Evolutionary conservation across 1,139 yeast genomes (phyloP).

Genomic region (Yamadazyma membranifaciens): DNA sequence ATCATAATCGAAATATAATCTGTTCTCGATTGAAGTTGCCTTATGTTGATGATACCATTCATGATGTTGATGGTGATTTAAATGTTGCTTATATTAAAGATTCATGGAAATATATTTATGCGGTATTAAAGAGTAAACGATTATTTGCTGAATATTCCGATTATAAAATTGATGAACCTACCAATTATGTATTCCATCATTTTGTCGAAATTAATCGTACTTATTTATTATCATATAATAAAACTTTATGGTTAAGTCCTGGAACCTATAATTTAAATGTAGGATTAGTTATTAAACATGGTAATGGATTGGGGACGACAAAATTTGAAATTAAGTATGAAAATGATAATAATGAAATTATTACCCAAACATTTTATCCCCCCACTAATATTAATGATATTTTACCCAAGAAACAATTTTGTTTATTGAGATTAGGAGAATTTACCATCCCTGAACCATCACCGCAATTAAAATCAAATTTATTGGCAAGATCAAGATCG

Average conservation of each 20-base stretch:
- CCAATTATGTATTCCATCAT: constrained; percentile 43
- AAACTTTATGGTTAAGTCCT: constrained; percentile 46
- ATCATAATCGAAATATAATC: constrained; percentile 31
- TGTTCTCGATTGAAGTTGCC: constrained; percentile 26
- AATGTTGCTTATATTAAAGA: constrained; percentile 38
- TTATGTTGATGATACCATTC: constrained; percentile 13
- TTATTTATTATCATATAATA: constrained; percentile 48
- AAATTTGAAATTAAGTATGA: constrained; percentile 45
- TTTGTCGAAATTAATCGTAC: constrained; percentile 49
- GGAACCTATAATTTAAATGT: constrained; percentile 53
- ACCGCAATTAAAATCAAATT: background rate
- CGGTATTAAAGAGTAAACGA: constrained; percentile 49
- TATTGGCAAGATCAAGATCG: background rate
- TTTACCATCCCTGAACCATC: constrained; percentile 27
- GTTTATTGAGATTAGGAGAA: constrained; percentile 52
- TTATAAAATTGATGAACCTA: constrained; percentile 51
- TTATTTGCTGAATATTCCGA: constrained; percentile 53
- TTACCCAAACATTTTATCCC: constrained; percentile 46
- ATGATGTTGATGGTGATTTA: constrained; percentile 18
- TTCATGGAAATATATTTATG: constrained; percentile 56
- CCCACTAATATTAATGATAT: constrained; percentile 59
- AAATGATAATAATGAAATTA: constrained; percentile 20
- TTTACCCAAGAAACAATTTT: constrained; percentile 51
- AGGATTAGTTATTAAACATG: constrained; percentile 52
- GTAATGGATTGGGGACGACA: constrained; percentile 60